Conservation (phyloP, 225 moss, liverwort and hornwort genomes). For the Takakia lepidozioides region DNA sequence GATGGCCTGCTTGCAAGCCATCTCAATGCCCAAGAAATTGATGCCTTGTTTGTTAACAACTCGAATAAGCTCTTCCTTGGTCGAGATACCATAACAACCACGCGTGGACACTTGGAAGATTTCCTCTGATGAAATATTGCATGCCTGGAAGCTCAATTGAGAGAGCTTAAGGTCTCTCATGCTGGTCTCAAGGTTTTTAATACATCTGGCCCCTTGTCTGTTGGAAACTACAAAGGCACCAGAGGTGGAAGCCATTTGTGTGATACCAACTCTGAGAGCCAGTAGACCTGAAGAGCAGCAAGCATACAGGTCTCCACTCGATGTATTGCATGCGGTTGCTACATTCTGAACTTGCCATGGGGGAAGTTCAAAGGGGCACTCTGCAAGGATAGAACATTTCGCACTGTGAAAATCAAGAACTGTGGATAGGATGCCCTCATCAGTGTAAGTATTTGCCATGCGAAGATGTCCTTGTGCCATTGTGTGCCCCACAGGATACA, state of each 20-base stretch:
- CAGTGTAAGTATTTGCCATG: too few relatives aligned
- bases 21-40: conserved; percentile 16
- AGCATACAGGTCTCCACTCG: conserved; percentile 5
- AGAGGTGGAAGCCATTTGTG: conserved; percentile 10
- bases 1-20: conserved; percentile 17
- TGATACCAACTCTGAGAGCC: conserved; percentile 29
- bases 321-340: conserved; percentile 19
- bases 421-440: too few relatives aligned
- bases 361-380: conserved; percentile 30
- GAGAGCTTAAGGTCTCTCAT: conserved; percentile 9
- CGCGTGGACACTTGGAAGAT: conserved; percentile 37
- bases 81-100: conserved; percentile 28
- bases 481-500: too few relatives aligned
- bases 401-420: too few relatives aligned
- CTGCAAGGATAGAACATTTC: conserved; percentile 15
- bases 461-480: too few relatives aligned
- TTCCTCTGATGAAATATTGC: conserved; percentile 22
- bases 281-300: conserved; percentile 43
- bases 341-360: conserved; percentile 20
- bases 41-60: conserved; percentile 18
- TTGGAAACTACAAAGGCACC: conserved; percentile 26
- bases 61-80: conserved; percentile 9
- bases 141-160: conserved; percentile 12
- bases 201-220: conserved; percentile 30
- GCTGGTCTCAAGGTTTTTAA: conserved; percentile 20